phyloP scores from a whole-genome alignment of 2,329 filamentous ascomycete genomes.

The Aspergillus oerlinghausenensis region DNA sequence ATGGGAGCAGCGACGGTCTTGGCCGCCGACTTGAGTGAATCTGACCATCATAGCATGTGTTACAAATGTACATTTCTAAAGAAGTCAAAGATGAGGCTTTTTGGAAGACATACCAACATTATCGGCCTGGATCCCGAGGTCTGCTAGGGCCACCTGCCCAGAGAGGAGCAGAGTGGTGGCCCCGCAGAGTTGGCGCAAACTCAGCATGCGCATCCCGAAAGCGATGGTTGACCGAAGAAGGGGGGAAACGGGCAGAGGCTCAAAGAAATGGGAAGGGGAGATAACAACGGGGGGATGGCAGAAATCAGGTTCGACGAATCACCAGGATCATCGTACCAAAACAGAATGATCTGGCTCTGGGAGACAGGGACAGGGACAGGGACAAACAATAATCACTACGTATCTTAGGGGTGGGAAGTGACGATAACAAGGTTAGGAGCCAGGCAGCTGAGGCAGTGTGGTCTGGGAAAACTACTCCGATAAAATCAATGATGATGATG shows the following conservation, averaged over 20 bases:
- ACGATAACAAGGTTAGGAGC: background rate
- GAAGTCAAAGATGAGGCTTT: background rate
- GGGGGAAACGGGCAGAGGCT: background rate
- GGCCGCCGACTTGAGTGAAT: constrained; percentile 38
- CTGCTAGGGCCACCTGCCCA: background rate
- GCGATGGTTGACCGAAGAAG: background rate
- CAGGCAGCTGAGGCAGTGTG: background rate
- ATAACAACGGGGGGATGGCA: background rate
- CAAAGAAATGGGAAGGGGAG: background rate
- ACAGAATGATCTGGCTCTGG: background rate
- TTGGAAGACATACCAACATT: constrained; percentile 9
- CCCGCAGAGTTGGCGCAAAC: background rate
- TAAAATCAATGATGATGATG: background rate
- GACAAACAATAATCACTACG: background rate
- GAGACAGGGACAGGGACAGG: too few species aligned
- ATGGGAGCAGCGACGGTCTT: constrained; percentile 42
- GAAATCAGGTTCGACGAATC: background rate
- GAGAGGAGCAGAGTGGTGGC: background rate
- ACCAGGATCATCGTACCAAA: background rate
- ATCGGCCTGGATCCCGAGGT: constrained; percentile 1
- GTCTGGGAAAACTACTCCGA: background rate
- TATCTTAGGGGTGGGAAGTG: background rate
- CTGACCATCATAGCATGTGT: constrained; percentile 7
- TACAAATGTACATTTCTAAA: background rate
- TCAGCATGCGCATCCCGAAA: background rate